These are phyloP conservation scores for Globisporangium paddicum DNA, from an alignment of 352 stramenopile genomes.

Conservation along the genomic window DNA sequence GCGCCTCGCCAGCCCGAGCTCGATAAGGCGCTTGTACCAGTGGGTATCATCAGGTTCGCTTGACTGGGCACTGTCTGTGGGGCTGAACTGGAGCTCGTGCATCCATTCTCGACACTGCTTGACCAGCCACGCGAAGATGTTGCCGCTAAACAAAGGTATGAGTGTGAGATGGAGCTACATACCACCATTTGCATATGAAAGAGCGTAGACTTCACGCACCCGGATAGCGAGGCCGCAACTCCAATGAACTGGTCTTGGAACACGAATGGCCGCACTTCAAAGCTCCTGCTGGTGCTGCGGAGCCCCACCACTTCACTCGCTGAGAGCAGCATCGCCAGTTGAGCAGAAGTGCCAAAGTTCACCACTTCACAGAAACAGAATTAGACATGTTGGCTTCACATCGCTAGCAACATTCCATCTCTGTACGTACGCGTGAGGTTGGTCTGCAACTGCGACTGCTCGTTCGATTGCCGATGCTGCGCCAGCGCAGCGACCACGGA, in stretches of 20 bases:
- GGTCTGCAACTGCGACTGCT: slow-evolving; percentile 15
- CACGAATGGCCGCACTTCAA: slow-evolving; percentile 75
- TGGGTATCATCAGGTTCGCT: slow-evolving; percentile 1
- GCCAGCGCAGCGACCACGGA: slow-evolving; percentile 55
- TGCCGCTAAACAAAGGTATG: slow-evolving; percentile 35
- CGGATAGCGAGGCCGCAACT: slow-evolving; percentile 71
- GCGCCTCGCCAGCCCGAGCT: slow-evolving; percentile 33
- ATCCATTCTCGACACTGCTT: slow-evolving; percentile 53
- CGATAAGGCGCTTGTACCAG: slow-evolving; percentile 55
- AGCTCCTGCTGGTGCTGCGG: slow-evolving; percentile 23
- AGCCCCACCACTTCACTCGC: slow-evolving; percentile 24
- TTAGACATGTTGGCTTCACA: too few relatives aligned
- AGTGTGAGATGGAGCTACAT: too few relatives aligned
- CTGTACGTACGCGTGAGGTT: slow-evolving; percentile 45
- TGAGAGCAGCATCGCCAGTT: slow-evolving; percentile 65
- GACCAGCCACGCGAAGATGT: slow-evolving; percentile 67
- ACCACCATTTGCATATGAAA: not conserved
- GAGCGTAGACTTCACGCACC: slow-evolving; percentile 21
- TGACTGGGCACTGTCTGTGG: not conserved
- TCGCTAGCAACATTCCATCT: slow-evolving; percentile 19
- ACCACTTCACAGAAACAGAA: too few relatives aligned
- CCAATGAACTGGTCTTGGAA: slow-evolving; percentile 48
- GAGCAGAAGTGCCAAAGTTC: slow-evolving; percentile 79
- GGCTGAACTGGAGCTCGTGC: slow-evolving; percentile 22
- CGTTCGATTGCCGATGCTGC: slow-evolving; percentile 21